These are phyloP conservation scores for Liquidambar formosana DNA, from an alignment of 164 flowering plant genomes.

Conservation along the genomic window DNA sequence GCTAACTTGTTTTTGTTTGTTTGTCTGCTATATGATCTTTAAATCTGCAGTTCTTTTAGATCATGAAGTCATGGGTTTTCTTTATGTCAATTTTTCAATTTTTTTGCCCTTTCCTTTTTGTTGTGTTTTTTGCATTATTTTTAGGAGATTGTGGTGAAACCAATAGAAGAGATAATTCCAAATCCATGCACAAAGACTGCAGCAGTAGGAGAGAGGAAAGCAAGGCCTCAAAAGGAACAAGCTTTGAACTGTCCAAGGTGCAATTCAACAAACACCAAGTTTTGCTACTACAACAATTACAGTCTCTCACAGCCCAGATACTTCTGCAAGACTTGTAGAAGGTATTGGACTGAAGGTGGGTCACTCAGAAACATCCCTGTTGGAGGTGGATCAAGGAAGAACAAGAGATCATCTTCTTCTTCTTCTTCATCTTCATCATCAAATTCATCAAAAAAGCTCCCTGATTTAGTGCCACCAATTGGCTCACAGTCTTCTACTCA, in stretches of 20 bases:
- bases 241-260: conserved; percentile 91
- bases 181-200: conserved; percentile 46
- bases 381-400: conserved; percentile 94
- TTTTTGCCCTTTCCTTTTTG: conserved; percentile 5
- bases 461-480: conserved; percentile 31
- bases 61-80: background rate
- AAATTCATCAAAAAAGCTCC: conserved; percentile 31
- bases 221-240: conserved; percentile 78
- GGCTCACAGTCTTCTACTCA: conserved; percentile 24
- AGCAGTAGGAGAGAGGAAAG: conserved; percentile 35
- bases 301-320: conserved; percentile 96
- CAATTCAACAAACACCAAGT: conserved; percentile 90
- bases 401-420: conserved; percentile 49
- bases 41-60: conserved; percentile 5
- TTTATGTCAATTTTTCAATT: background rate
- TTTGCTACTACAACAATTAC: conserved; percentile 97
- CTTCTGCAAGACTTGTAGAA: conserved; percentile 91
- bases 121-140: conserved; percentile 3
- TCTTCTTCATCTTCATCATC: conserved; percentile 38
- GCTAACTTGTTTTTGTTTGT: conserved; percentile 31
- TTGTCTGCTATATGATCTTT: conserved; percentile 20
- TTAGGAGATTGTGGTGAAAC: conserved; percentile 84
- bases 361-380: conserved; percentile 93
- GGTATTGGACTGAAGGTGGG: conserved; percentile 99
- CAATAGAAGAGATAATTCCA: conserved; percentile 69